phyloP scores from a whole-genome alignment of 305 asterid species.

The Fraxinus paxiana region DNA sequence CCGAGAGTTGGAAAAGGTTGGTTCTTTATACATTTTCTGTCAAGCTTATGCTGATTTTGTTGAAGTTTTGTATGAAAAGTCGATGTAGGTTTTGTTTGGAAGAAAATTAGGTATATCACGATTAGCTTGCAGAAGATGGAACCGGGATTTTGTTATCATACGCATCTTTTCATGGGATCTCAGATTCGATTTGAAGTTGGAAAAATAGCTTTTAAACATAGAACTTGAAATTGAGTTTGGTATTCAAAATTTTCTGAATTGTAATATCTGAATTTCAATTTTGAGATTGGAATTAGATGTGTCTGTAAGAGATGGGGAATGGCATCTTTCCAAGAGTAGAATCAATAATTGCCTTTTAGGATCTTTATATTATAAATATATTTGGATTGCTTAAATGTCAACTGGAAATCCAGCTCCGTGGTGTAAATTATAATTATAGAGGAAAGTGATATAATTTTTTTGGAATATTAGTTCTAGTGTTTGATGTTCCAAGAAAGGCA shows the following conservation, averaged over 20 bases:
- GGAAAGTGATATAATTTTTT: not conserved
- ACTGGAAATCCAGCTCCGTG: not conserved
- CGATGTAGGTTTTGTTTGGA: slow-evolving; percentile 7
- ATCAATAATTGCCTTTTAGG: not conserved
- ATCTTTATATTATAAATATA: not conserved
- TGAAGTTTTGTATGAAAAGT: slow-evolving; percentile 14
- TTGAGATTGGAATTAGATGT: not conserved
- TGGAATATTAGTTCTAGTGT: not conserved
- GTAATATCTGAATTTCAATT: slow-evolving; percentile 1
- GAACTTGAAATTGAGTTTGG: not conserved
- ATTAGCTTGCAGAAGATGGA: not conserved
- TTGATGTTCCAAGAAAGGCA: slow-evolving; percentile 11
- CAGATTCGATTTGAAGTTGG: slow-evolving; percentile 1
- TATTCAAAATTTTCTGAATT: not conserved
- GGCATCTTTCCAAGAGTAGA: not conserved
- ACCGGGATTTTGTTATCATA: not conserved
- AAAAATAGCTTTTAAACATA: slow-evolving; percentile 1
- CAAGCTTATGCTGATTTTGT: not conserved
- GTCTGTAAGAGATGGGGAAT: not conserved
- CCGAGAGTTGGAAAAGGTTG: slow-evolving; percentile 71
- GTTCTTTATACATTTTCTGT: slow-evolving; percentile 20
- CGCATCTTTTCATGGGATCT: not conserved
- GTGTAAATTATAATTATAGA: not conserved
- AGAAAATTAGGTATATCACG: not conserved
- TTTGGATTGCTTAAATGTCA: not conserved